Evolutionary conservation across 2,329 filamentous ascomycete genomes (phyloP).

Genomic region (Botrytis medusae): DNA sequence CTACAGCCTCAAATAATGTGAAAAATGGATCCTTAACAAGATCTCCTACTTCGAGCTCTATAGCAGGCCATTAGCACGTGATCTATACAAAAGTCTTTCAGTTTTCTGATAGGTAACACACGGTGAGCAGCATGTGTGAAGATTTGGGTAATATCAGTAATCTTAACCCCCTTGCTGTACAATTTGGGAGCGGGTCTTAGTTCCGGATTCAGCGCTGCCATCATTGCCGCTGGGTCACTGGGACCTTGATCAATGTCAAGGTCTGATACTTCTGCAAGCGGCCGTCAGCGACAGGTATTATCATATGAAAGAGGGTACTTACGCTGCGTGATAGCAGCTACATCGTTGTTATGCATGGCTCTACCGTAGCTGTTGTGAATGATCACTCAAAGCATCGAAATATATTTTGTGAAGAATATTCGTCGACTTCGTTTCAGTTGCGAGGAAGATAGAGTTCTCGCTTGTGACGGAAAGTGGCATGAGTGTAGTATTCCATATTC

Average conservation of each 20-base stretch:
- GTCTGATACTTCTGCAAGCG: conserved; percentile 32
- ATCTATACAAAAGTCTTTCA: conserved; percentile 16
- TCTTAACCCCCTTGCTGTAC: conserved; percentile 50
- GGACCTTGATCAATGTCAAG: conserved; percentile 36
- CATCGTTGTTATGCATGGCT: conserved; percentile 34
- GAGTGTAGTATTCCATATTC: conserved; percentile 8
- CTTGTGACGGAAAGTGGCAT: conserved; percentile 16
- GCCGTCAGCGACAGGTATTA: conserved; percentile 25
- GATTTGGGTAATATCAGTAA: conserved; percentile 57
- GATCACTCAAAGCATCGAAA: not conserved
- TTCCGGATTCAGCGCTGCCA: conserved; percentile 30
- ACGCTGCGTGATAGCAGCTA: conserved; percentile 34
- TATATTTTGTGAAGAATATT: not conserved
- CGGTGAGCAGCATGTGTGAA: conserved; percentile 55
- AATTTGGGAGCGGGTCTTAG: conserved; percentile 38
- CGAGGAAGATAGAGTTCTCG: conserved; percentile 12
- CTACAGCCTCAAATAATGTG: conserved; percentile 91
- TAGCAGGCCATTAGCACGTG: conserved; percentile 32
- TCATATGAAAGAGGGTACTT: conserved; percentile 14
- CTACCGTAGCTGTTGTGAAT: conserved; percentile 1
- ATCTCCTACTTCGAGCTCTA: conserved; percentile 75
- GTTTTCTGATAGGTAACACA: conserved; percentile 40
- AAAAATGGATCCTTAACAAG: conserved; percentile 93
- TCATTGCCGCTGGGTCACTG: conserved; percentile 29
- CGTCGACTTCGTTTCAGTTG: conserved; percentile 7